Evolutionary conservation across 352 stramenopile species (phyloP), one percentile per base, ranked within the genome.

Genomic region (Pythium chondricola): DNA sequence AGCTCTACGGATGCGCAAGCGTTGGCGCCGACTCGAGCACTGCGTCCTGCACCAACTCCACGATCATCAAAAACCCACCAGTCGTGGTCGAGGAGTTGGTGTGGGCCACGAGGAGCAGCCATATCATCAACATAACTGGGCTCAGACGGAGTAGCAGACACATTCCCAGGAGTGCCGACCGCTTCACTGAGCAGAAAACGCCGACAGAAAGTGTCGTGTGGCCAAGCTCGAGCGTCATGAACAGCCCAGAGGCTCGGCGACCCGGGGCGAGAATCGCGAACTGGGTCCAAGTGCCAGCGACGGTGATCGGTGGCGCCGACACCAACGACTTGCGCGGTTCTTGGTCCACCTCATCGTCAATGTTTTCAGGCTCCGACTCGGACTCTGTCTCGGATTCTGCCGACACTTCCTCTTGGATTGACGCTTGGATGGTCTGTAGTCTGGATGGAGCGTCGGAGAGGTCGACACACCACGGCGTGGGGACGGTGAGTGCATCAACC

Each of bases 341-440:
- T 16, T 39, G 11, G 33, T 18, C 22, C 16, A 22, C 33, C 16
- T 22, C 18, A 13, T 2, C 33, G 16, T 22, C 16, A 6, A 21
- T 38, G 13, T 46, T 22, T 17, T 43, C 39, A 40, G 26, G 29
- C 25, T 55, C 47, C 3, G 47, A 55, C 40, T 56, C 48, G 30
- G 48, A 43, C n/a, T 33, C 40, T 14, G 38, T 37, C 1, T 27
- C 48, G 25, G 1, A 16, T 3, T 42, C 48, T 11, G 20, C 47
- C 11, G 26, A 10, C 21, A 49, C 43, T 31, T 33, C 48, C 8
- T 27, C 31, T 2, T 7, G 4, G 4, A 31, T 21, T 14, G 44
- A 2, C 14, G 48, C 14, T 29, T 38, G 29, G 20, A 49, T 40
- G 17, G 29, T 21, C 4, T 36, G 3, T 13, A 56, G 30, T 3